Evolutionary conservation across 495 filamentous ascomycete species (phyloP).

Genomic region (Trichocladium antarcticum): DNA sequence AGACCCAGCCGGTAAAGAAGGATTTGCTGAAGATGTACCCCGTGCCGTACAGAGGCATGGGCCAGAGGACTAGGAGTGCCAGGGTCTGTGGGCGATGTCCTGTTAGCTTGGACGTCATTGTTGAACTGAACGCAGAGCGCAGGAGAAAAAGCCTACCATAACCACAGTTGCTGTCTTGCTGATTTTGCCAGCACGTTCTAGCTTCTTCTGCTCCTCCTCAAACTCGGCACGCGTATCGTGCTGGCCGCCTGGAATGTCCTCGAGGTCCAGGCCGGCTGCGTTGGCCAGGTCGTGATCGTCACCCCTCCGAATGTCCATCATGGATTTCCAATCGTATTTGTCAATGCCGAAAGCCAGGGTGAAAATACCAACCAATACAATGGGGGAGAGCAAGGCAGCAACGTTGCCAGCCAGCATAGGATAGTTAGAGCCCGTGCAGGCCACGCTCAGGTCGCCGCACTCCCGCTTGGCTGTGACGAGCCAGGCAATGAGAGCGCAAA

Average conservation of each 20-base stretch:
- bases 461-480: conserved; percentile 76
- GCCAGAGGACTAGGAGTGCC: conserved; percentile 76
- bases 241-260: conserved; percentile 51
- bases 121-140: not conserved
- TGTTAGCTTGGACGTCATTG: too few species aligned
- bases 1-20: conserved; percentile 90
- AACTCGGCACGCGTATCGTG: conserved; percentile 26
- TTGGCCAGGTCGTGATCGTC: conserved; percentile 70
- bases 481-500: conserved; percentile 73
- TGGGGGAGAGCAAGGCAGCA: conserved; percentile 64
- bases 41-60: conserved; percentile 84
- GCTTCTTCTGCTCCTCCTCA: conserved; percentile 54
- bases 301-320: conserved; percentile 71
- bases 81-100: conserved; percentile 39
- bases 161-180: conserved; percentile 65
- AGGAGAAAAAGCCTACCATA: conserved; percentile 30
- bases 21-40: conserved; percentile 80
- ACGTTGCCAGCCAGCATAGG: conserved; percentile 84
- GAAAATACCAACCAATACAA: conserved; percentile 68
- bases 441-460: conserved; percentile 61
- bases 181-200: conserved; percentile 63
- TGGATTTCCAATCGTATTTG: conserved; percentile 82
- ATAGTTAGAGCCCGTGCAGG: conserved; percentile 68
- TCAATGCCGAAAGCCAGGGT: conserved; percentile 63
- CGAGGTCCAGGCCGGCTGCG: conserved; percentile 59